A percentile compares a stretch with the other conserved stretches of the same genome.
phyloP scores from a whole-genome alignment of 768 basidiomycete species.

The Psilocybe azurescens region DNA sequence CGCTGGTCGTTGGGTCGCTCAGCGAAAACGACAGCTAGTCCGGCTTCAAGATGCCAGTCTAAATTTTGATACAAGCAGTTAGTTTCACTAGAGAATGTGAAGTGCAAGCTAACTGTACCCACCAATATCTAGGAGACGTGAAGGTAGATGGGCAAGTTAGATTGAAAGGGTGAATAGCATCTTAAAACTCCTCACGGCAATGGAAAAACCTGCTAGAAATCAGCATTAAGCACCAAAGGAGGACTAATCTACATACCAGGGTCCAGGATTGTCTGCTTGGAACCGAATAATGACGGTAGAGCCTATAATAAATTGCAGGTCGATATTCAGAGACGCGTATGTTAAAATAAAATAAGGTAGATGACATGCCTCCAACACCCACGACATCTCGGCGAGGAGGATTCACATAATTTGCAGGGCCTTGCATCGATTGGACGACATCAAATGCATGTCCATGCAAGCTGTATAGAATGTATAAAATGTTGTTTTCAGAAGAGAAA shows the following conservation, averaged over 20 bases:
- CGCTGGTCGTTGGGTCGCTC: conserved; percentile 35
- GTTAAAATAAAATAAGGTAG: no score
- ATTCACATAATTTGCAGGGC: conserved; percentile 47
- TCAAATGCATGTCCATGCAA: conserved; percentile 37
- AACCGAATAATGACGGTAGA: conserved; percentile 29
- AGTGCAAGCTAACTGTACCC: conserved; percentile 2
- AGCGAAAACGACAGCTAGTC: conserved; percentile 47
- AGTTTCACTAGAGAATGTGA: conserved; percentile 35
- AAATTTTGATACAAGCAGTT: background rate
- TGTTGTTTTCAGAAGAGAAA: background rate
- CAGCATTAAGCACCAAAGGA: background rate
- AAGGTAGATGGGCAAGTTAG: conserved; percentile 28
- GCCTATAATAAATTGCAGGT: conserved; percentile 1
- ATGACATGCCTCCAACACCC: conserved; percentile 36
- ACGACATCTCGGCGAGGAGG: conserved; percentile 39
- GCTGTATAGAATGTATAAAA: conserved; percentile 1
- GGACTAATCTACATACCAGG: conserved; percentile 27
- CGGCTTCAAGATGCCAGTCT: conserved; percentile 28
- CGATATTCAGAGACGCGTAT: no score
- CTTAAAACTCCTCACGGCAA: conserved; percentile 21
- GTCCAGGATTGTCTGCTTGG: conserved; percentile 31
- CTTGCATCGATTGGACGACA: conserved; percentile 42
- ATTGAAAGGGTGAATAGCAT: background rate
- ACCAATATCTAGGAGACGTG: conserved; percentile 54
- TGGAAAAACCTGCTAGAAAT: conserved; percentile 27